A percentile compares a stretch with the other conserved stretches of the same genome.
Conservation (phyloP, 768 basidiomycete genomes). For the Lenzites betulinus region DNA sequence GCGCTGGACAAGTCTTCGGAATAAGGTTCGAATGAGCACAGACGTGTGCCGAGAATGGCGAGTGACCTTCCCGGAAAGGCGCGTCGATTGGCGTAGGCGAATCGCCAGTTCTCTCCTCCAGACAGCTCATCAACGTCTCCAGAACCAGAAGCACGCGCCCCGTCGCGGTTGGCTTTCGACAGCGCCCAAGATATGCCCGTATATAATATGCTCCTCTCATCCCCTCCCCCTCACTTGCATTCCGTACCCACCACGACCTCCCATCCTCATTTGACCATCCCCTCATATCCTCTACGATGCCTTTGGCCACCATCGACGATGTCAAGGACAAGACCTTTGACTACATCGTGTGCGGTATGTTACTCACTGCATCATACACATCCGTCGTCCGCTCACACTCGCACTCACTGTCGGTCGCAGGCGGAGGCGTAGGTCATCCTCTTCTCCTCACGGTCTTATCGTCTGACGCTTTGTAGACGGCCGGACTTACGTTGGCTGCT, state of each 20-base stretch:
- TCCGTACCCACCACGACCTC: background rate
- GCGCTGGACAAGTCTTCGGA: background rate
- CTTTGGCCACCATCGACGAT: conserved; percentile 15
- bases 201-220: conserved; percentile 3
- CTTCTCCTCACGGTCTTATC: too few relatives aligned
- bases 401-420: background rate
- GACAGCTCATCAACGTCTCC: conserved; percentile 17
- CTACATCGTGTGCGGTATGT: conserved; percentile 24
- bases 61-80: conserved; percentile 1
- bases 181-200: background rate
- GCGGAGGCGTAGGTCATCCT: conserved; percentile 21
- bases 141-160: conserved; percentile 7
- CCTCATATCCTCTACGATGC: background rate
- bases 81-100: background rate
- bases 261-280: background rate
- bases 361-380: background rate
- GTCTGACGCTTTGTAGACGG: conserved; percentile 19
- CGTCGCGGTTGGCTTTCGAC: background rate
- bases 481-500: conserved; percentile 44
- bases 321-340: conserved; percentile 26
- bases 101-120: background rate
- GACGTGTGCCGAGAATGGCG: background rate
- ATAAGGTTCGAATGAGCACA: background rate
- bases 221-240: background rate
- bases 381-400: background rate